phyloP scores from a whole-genome alignment of 192 early-diverging fungal species.

The Coemansia javaensis region DNA sequence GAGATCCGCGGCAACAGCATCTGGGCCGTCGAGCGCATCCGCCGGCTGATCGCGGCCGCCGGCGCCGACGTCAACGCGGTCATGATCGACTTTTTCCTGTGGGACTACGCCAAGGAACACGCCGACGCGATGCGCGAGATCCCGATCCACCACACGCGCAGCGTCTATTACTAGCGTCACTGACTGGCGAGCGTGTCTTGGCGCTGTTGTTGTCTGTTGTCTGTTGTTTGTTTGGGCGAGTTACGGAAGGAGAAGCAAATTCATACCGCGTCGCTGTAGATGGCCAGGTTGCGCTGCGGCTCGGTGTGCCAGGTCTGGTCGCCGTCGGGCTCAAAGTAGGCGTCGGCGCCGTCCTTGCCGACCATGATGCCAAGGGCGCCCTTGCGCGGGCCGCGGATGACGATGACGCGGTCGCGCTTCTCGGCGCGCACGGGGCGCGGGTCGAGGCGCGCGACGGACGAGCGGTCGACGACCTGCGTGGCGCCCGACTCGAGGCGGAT shows the following conservation, averaged over 20 bases:
- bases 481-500: constrained; percentile 44
- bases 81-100: constrained; percentile 82
- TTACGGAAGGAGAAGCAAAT: constrained; percentile 11
- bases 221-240: no score
- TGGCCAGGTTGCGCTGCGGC: constrained; percentile 40
- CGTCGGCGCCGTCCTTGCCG: constrained; percentile 69
- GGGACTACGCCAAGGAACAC: constrained; percentile 76
- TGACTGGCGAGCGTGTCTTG: no score
- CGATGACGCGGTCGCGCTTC: constrained; percentile 70
- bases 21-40: constrained; percentile 66
- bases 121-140: constrained; percentile 53
- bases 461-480: constrained; percentile 37
- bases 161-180: constrained; percentile 54
- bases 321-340: constrained; percentile 64
- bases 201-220: no score
- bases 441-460: constrained; percentile 19
- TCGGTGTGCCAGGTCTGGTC: constrained; percentile 30
- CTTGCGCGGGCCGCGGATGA: constrained; percentile 57
- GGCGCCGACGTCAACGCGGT: constrained; percentile 61
- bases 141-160: constrained; percentile 62
- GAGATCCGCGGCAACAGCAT: constrained; percentile 80
- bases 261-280: constrained; percentile 21
- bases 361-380: constrained; percentile 63
- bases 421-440: constrained; percentile 56
- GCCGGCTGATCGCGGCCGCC: constrained; percentile 16